Percentiles rank a stretch among this genome's conserved stretches.
phyloP scores from a whole-genome alignment of 2,329 filamentous ascomycete species.

The Geosmithia putterillii region DNA sequence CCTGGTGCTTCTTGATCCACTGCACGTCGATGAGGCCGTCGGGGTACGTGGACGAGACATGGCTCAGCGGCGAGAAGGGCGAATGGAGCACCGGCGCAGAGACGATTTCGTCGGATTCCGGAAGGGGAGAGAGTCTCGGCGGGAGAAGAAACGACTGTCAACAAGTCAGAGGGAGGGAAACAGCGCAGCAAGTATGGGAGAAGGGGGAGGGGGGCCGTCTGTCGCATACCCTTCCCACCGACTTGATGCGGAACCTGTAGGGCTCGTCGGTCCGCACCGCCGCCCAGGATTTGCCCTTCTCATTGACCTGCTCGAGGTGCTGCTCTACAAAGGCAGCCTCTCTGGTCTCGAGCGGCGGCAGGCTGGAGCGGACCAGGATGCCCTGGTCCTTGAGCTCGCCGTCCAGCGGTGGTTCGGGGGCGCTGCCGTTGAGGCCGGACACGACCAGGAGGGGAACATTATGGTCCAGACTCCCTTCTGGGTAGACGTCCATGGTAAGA shows the following conservation, averaged over 20 bases:
- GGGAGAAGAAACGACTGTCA: conserved; percentile 42
- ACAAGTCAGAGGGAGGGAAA: conserved; percentile 10
- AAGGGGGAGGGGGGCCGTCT: neutral
- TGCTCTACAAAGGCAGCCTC: conserved; percentile 53
- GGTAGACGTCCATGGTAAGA: conserved; percentile 63
- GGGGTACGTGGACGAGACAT: conserved; percentile 71
- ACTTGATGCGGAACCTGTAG: conserved; percentile 56
- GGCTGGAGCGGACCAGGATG: conserved; percentile 55
- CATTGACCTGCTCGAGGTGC: conserved; percentile 55
- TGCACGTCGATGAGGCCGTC: conserved; percentile 73
- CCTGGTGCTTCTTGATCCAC: conserved; percentile 86
- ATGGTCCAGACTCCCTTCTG: conserved; percentile 67
- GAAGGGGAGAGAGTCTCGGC: conserved; percentile 41
- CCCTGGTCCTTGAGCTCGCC: conserved; percentile 44
- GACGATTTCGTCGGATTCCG: conserved; percentile 35
- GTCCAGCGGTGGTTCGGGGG: conserved; percentile 27
- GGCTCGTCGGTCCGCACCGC: conserved; percentile 36
- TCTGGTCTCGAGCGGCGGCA: conserved; percentile 52
- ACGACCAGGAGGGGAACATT: conserved; percentile 77
- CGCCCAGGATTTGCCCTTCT: conserved; percentile 54
- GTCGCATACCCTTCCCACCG: conserved; percentile 64
- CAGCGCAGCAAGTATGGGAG: neutral
- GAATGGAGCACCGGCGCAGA: conserved; percentile 62
- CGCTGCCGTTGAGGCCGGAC: conserved; percentile 51
- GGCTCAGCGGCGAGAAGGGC: conserved; percentile 80